Evolutionary conservation across 106 monocot species (phyloP), one percentile per base, ranked within the genome.

Genomic region (Acorus gramineus): DNA sequence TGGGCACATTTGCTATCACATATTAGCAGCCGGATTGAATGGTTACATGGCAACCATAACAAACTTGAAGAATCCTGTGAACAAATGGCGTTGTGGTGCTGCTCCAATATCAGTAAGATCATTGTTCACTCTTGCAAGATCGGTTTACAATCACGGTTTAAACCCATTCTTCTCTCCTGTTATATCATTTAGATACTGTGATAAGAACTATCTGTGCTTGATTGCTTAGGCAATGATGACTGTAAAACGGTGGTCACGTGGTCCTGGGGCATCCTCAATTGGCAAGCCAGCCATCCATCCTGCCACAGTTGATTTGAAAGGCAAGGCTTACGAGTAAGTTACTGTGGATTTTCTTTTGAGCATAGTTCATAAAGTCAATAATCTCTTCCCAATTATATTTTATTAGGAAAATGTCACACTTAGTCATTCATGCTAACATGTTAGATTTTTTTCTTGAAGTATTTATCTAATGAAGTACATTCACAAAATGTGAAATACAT

Each of bases 41-140:
- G 93, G 93, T 14, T 93, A 93, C 78, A 86, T 93, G 89, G 93
- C 89, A 44, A 93, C 89, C 4, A 51, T 83, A 7, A 93, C 89
- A 55, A 93, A 93, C 67, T 60, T 93, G 68, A 93, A 81, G 73
- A 85, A 72, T 73, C 93, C 89, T 46, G 70, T 83, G 3, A 83
- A 79, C 64, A 83, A 89, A 73, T 93, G 93, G 93, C 60, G 61
- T 67, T 93, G 93, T 69, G 93, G 85, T 53, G 93, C 89, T 79
- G 88, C 93, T 64, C 93, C 93, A 45, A 75, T 93, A 51, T 85
- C 93, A 10, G 93, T 89, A 47, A 56, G 77, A 42, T 14, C 47
- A 52, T 13, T 60, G 45, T 14, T 28, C 28, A 47, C 55, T 56
- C 7, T 69, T 42, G 8, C 6, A 55, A 42, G 8, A 44, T 2